Evolutionary conservation across 768 basidiomycete genomes (phyloP), one percentile per base, ranked within the genome.

Genomic region (Kwoniella newhampshirensis): DNA sequence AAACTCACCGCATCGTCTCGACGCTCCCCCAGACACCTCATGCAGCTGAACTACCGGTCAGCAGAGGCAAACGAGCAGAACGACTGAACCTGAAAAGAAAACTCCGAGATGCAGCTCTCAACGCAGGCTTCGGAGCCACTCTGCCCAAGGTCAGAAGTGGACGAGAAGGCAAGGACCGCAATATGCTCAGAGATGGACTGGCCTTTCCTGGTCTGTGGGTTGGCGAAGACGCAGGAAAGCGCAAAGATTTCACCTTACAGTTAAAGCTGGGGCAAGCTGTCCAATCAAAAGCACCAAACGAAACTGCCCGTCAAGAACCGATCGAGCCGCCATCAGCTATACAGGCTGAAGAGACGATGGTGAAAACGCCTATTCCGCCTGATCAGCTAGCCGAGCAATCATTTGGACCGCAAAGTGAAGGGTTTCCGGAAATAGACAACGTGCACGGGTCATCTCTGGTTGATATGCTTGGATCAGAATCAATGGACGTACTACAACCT

Each of bases 161-260:
- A 13, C 18, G 50, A 17, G 49, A 61, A 6, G 65, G 61, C 0
- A 62, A 57, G 36, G 67, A 68, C n/a, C 28, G 64, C 20, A 51
- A 61, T 11, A 46, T 28, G 1, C 17, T 55, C n/a, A 36, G 37
- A 21, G 69, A 73, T 23, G 75, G 75, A 5, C 42, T 76, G n/a
- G 56, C 51, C n/a, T 76, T 71, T 47, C 64, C 73, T 5, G 71
- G 62, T 1, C 54, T 76, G 18, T 74, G 66, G 58, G 42, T 68
- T 12, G 54, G 57, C 1, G 65, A 67, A n/a, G 62, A 58, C 7
- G 42, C 54, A 17, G 64, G 41, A 3, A 76, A 74, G 45, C 55
- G 59, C 25, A 73, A 70, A 55, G 60, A 60, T 21, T 67, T 73
- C 32, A 46, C 60, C 15, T 65, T 76, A 9, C 57, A 70, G 20